Conservation (phyloP, 306 rosid species). For the Vicia faba region DNA sequence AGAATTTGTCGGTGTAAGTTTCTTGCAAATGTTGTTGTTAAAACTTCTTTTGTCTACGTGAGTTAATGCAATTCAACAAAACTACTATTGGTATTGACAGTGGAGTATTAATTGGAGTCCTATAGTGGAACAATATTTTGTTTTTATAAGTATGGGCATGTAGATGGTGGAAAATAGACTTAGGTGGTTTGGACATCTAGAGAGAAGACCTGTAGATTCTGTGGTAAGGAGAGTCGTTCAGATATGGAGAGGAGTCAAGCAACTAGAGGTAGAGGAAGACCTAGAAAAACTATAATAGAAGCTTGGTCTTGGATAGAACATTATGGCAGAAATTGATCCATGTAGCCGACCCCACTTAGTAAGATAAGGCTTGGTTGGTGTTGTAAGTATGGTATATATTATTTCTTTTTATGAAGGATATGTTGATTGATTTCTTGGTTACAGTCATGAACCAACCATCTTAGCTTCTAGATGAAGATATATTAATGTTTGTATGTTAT, state of each 20-base stretch:
- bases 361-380: neutral
- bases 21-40: conserved; percentile 37
- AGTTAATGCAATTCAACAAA: conserved; percentile 34
- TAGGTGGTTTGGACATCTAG: no score
- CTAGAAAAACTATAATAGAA: no score
- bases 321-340: no score
- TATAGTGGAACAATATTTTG: conserved; percentile 1
- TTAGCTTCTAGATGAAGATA: neutral
- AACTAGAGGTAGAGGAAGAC: no score
- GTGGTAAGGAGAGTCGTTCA: no score
- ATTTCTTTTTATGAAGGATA: conserved; percentile 19
- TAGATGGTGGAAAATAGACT: no score
- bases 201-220: no score
- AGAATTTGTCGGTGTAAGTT: conserved; percentile 76
- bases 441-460: conserved; percentile 16
- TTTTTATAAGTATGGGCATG: conserved; percentile 4
- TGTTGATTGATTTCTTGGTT: conserved; percentile 19
- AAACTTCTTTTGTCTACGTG: conserved; percentile 22
- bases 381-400: conserved; percentile 5
- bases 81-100: conserved; percentile 5
- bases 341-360: no score
- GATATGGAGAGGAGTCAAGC: no score
- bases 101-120: conserved; percentile 30
- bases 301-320: no score
- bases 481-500: neutral